phyloP scores from a whole-genome alignment of 768 basidiomycete species.

The Lentinula lateritia region DNA sequence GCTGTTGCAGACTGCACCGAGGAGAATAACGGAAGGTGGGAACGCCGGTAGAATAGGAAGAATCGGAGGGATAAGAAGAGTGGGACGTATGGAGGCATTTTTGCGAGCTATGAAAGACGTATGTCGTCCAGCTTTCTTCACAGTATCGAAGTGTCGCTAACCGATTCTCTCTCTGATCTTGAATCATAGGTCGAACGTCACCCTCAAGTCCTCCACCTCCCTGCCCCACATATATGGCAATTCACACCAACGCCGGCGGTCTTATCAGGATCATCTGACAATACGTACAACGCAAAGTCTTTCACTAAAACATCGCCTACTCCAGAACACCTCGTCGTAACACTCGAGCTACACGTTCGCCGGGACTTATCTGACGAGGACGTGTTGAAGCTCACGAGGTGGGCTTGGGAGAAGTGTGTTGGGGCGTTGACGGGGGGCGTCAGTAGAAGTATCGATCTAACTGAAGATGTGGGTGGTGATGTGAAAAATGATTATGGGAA shows the following conservation, averaged over 20 bases:
- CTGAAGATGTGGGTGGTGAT: slow-evolving; percentile 29
- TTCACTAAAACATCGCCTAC: neutral
- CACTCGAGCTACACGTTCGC: slow-evolving; percentile 74
- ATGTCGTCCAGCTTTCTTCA: slow-evolving; percentile 15
- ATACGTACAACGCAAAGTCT: neutral
- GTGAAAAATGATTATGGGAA: slow-evolving; percentile 11
- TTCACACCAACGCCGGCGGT: slow-evolving; percentile 45
- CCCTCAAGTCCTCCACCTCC: slow-evolving; percentile 76
- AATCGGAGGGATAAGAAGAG: slow-evolving; percentile 45
- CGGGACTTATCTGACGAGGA: slow-evolving; percentile 64
- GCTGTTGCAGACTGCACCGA: slow-evolving; percentile 85
- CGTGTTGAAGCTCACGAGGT: slow-evolving; percentile 64
- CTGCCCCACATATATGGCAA: slow-evolving; percentile 88
- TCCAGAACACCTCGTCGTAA: slow-evolving; percentile 53
- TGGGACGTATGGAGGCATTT: slow-evolving; percentile 69
- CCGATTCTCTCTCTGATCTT: neutral
- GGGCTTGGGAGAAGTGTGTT: slow-evolving; percentile 68
- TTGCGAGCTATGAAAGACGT: slow-evolving; percentile 80
- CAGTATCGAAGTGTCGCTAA: neutral
- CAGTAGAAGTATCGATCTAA: slow-evolving; percentile 13
- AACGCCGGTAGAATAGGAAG: slow-evolving; percentile 26
- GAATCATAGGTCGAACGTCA: slow-evolving; percentile 68
- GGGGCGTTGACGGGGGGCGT: slow-evolving; percentile 40
- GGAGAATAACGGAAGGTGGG: slow-evolving; percentile 44
- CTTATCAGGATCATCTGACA: slow-evolving; percentile 1